Evolutionary conservation across 495 filamentous ascomycete genomes (phyloP), one percentile per base, ranked within the genome.

Genomic region (Schizothecium vesticola): DNA sequence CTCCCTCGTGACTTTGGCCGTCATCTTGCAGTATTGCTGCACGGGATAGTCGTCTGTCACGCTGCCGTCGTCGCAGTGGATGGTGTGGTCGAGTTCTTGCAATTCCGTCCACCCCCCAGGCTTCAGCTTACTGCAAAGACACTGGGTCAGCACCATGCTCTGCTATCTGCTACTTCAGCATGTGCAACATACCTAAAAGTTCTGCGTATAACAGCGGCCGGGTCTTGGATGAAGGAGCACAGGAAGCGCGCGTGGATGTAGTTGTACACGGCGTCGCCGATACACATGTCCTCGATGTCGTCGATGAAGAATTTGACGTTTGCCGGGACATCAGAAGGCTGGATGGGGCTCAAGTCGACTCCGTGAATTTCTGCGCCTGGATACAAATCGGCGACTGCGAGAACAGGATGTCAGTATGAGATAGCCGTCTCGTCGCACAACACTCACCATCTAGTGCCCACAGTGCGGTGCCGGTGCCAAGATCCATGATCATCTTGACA

Each of bases 371-470:
- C 56, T 13, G 80, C 78, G 56, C 61, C 69, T 16, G 78, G 79
- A 55, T 69, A 80, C 51, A 66, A 56, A 43, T 80, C 75, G 29
- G 73, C 85, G 59, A 86, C 70, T 73, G 31, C 10, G 3, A 13
- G 31, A 2, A 29, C 28, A 29, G 28, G 1, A 33, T 13, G 31
- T 33, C 12, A 33, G 31, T 33, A 3, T 33, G 31, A 10, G 31
- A 33, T 33, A 11, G 31, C 11, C 31, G 12, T 33, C 31, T 33
- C 3, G 68, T 10, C 3, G 26, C 33, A 60, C 10, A 26, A 23
- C 60, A 71, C 83, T 77, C 75, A 79, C 86, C 80, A 68, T 89
- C 87, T 59, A 90, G 86, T 1, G 87, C 83, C 88, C 88, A 90
- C 70, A 82, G 78, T 23, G 82, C 86, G 0, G 85, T 87, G n/a